Base-by-base conservation (phyloP, 2,329 filamentous ascomycete genomes). In the Aaosphaeria pasadenensis region DNA sequence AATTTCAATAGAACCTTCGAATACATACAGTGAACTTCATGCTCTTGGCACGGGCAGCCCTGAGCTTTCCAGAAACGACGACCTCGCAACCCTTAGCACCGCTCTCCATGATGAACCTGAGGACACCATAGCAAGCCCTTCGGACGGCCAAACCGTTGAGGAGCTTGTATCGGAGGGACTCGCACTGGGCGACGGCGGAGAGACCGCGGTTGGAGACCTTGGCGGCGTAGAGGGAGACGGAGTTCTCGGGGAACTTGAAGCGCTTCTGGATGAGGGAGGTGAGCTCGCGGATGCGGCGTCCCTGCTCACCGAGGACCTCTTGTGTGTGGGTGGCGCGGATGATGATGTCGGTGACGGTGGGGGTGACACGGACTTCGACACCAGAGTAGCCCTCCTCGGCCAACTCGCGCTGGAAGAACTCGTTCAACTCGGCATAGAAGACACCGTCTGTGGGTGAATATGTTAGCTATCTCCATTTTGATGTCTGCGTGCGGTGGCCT, bases 211-310 rank as follows among this genome's bases (percentile, higher is more conserved):
- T 97, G 85, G 97, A 94, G 74, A 99, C 94, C 88, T 99, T 99
- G 79, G 94, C 95, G 80, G 94, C 94, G 79, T 99, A 99, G 74
- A 99, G 91, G 63, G 94, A 97, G 77, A 99, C 94, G 69, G 88
- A 95, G 89, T 97, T 97, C 84, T 97, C 92, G 80, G 94, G 92
- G 88, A 99, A 99, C 85, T 96, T 96, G 89, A 99, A 99, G 75
- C 94, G 91, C 89, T 99, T 97, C 85, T 99, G 95, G 85, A 99
- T 99, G 76, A 99, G 88, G 72, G 91, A 96, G 76, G 94, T 99
- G 79, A 99, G 91, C 85, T 99, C 94, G 78, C 94, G 92, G 79
- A 99, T 99, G 82, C 94, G 90, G 82, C 94, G 91, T 73, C 94
- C 94, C 85, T 99, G 94, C 87, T 99, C 94, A 74, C 94, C 94